These are phyloP conservation scores for Hirschfeldia incana DNA, from an alignment of 345 rosid genomes.

Conservation along the genomic window DNA sequence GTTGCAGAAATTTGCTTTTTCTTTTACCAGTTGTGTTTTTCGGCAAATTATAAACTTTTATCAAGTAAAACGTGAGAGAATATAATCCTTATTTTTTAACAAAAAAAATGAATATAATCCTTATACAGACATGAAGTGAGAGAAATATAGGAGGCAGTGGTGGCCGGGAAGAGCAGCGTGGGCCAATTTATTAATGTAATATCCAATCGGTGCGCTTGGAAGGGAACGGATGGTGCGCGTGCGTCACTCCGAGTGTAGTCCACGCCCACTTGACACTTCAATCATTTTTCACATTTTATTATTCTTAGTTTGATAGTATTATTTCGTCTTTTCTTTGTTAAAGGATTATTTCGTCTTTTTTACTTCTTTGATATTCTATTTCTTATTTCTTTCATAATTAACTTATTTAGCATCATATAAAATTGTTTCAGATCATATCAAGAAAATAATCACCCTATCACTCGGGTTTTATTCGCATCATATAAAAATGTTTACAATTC, in stretches of 20 bases:
- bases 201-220: conserved; percentile 37
- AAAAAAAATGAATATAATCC: no score
- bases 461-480: not conserved
- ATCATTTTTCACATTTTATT: not conserved
- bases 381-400: conserved; percentile 10
- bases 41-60: not conserved
- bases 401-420: not conserved
- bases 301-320: not conserved
- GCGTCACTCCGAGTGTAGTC: conserved; percentile 32
- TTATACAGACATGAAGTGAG: not conserved
- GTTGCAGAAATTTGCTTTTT: not conserved
- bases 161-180: conserved; percentile 40
- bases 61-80: not conserved
- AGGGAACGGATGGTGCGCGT: conserved; percentile 39
- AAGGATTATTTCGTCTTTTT: not conserved
- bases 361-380: not conserved
- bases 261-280: conserved; percentile 27
- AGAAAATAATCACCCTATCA: not conserved
- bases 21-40: not conserved
- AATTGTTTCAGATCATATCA: not conserved
- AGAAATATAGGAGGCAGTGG: not conserved
- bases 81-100: no score
- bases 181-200: conserved; percentile 28
- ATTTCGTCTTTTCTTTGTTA: no score
- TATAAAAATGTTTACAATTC: no score